Percentiles rank a stretch among this genome's conserved stretches.
These are phyloP conservation scores for Mariannaea sp. DNA, from an alignment of 2,329 filamentous ascomycete species.

Conservation along the genomic window DNA sequence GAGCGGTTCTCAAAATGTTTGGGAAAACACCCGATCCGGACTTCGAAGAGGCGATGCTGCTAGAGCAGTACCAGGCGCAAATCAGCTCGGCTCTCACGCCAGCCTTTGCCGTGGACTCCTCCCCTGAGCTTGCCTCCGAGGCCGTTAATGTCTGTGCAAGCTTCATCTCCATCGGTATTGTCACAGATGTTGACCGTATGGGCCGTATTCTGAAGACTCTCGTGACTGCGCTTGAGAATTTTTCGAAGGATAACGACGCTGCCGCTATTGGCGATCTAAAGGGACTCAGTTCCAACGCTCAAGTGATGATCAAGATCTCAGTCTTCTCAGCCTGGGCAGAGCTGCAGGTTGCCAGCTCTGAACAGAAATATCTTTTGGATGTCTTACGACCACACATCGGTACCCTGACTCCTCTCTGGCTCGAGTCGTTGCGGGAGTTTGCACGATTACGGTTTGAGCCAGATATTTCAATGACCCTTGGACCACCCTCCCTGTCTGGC, in stretches of 20 bases:
- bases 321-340: slow-evolving; percentile 98
- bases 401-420: slow-evolving; percentile 88
- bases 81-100: slow-evolving; percentile 96
- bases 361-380: slow-evolving; percentile 86
- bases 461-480: slow-evolving; percentile 90
- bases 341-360: slow-evolving; percentile 90
- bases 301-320: slow-evolving; percentile 98
- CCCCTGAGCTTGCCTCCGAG: slow-evolving; percentile 91
- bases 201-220: slow-evolving; percentile 94
- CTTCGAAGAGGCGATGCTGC: slow-evolving; percentile 92
- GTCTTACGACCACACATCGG: slow-evolving; percentile 91
- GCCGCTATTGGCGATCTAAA: slow-evolving; percentile 91
- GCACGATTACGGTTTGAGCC: slow-evolving; percentile 93
- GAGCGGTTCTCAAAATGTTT: slow-evolving; percentile 93
- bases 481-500: slow-evolving; percentile 78
- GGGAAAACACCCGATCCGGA: slow-evolving; percentile 94
- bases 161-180: slow-evolving; percentile 96
- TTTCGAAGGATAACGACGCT: slow-evolving; percentile 78
- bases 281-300: slow-evolving; percentile 91
- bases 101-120: slow-evolving; percentile 94
- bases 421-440: slow-evolving; percentile 91
- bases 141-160: slow-evolving; percentile 98
- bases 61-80: slow-evolving; percentile 98
- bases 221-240: slow-evolving; percentile 88
- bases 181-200: slow-evolving; percentile 98